Conservation (phyloP, 768 basidiomycete species). For the Boletus eberwhitei region DNA sequence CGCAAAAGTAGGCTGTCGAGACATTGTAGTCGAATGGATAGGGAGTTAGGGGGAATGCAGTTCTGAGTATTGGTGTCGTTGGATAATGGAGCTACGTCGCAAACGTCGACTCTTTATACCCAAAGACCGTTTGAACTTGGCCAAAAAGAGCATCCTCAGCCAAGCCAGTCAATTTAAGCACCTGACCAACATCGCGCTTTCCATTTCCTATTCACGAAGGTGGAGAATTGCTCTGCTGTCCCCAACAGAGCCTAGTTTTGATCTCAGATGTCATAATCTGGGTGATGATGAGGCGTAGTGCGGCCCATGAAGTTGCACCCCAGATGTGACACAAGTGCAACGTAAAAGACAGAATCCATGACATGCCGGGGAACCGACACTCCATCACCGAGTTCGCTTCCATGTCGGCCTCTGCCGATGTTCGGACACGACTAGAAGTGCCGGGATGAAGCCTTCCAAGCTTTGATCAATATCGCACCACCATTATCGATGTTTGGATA, state of each 20-base stretch:
- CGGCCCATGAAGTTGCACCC: neutral
- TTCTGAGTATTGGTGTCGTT: neutral
- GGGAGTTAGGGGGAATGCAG: neutral
- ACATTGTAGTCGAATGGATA: neutral
- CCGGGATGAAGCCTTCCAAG: no score
- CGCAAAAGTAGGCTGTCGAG: neutral
- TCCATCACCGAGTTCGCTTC: neutral
- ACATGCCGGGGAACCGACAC: neutral
- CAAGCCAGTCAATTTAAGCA: neutral
- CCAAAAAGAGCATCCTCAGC: neutral
- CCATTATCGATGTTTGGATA: neutral
- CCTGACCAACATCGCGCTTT: neutral
- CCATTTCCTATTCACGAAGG: neutral
- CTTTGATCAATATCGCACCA: neutral
- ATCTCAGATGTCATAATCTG: neutral
- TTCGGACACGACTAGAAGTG: no score
- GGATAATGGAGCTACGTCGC: neutral
- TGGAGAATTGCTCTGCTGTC: neutral
- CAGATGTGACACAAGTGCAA: neutral
- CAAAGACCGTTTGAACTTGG: neutral
- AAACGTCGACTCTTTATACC: neutral
- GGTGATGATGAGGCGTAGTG: neutral
- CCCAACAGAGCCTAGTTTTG: neutral
- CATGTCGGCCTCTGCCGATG: no score
- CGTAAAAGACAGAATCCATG: neutral